Percentiles rank a stretch among this genome's conserved stretches.
Evolutionary conservation across 2,329 filamentous ascomycete genomes (phyloP).

Genomic region (Thermochaetoides dissita): DNA sequence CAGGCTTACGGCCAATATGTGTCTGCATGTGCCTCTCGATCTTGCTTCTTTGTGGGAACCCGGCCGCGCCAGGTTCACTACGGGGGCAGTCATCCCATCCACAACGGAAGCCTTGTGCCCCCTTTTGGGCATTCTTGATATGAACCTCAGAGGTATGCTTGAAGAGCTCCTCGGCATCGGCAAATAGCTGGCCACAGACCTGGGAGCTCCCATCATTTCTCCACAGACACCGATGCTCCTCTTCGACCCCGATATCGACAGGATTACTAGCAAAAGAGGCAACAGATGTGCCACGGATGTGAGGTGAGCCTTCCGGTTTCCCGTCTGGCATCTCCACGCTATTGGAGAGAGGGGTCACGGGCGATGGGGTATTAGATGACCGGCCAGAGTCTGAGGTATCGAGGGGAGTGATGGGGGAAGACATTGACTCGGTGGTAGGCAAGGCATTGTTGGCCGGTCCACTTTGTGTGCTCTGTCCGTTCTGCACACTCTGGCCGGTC

Average conservation of each 20-base stretch:
- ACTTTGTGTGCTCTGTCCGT: background rate
- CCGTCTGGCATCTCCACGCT: slow-evolving; percentile 12
- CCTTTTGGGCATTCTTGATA: slow-evolving; percentile 30
- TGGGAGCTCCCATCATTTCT: slow-evolving; percentile 12
- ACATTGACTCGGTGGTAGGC: slow-evolving; percentile 12
- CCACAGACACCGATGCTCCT: slow-evolving; percentile 20
- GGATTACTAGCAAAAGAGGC: slow-evolving; percentile 7
- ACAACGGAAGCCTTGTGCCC: slow-evolving; percentile 35
- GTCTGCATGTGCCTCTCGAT: slow-evolving; percentile 51
- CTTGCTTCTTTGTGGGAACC: slow-evolving; percentile 48
- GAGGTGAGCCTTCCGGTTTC: slow-evolving; percentile 5
- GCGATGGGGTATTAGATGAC: background rate
- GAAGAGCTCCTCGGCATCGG: slow-evolving; percentile 36
- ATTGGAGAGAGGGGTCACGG: slow-evolving; percentile 5
- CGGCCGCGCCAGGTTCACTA: slow-evolving; percentile 26
- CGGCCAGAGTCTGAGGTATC: slow-evolving; percentile 14
- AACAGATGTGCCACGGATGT: slow-evolving; percentile 9
- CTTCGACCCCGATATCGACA: slow-evolving; percentile 5
- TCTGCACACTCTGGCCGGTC: background rate
- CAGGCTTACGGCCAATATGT: slow-evolving; percentile 46
- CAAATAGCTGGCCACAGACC: slow-evolving; percentile 23
- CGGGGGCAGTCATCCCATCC: slow-evolving; percentile 43
- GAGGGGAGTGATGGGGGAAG: slow-evolving; percentile 15
- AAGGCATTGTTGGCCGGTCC: slow-evolving; percentile 3
- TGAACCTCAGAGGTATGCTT: slow-evolving; percentile 39